Evolutionary conservation across 441 rosid species (phyloP).

Genomic region (Bocquillonia castaneifolia): DNA sequence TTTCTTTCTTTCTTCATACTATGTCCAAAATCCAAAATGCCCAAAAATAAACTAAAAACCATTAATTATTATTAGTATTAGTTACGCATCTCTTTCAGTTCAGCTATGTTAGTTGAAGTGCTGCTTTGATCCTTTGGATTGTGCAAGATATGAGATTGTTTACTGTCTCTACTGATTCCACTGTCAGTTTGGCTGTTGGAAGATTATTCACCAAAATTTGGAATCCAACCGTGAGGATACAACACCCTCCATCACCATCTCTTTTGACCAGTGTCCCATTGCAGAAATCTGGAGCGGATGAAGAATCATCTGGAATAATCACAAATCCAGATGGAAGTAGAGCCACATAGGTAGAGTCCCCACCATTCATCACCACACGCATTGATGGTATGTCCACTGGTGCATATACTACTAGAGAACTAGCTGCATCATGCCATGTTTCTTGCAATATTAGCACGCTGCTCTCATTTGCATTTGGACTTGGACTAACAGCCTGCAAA

Average conservation of each 20-base stretch:
- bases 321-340: constrained; percentile 77
- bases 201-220: constrained; percentile 60
- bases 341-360: constrained; percentile 57
- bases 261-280: constrained; percentile 17
- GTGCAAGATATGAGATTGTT: constrained; percentile 72
- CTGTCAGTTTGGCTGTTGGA: constrained; percentile 56
- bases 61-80: too few species aligned
- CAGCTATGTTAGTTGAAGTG: constrained; percentile 48
- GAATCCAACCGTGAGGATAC: constrained; percentile 63
- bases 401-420: constrained; percentile 72
- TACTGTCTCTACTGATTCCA: constrained; percentile 73
- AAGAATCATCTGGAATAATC: constrained; percentile 47
- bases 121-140: constrained; percentile 59
- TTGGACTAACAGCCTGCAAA: constrained; percentile 38
- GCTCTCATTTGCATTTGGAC: constrained; percentile 39
- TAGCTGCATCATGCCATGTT: constrained; percentile 69
- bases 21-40: background rate
- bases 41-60: too few species aligned
- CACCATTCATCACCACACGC: constrained; percentile 63
- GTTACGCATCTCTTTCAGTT: constrained; percentile 2
- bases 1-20: constrained; percentile 10
- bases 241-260: constrained; percentile 44
- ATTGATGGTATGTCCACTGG: constrained; percentile 72
- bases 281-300: constrained; percentile 18
- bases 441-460: constrained; percentile 77